A percentile compares a stretch with the other conserved stretches of the same genome.
Conservation (phyloP, 164 flowering plant genomes). For the Aristolochia californica region DNA sequence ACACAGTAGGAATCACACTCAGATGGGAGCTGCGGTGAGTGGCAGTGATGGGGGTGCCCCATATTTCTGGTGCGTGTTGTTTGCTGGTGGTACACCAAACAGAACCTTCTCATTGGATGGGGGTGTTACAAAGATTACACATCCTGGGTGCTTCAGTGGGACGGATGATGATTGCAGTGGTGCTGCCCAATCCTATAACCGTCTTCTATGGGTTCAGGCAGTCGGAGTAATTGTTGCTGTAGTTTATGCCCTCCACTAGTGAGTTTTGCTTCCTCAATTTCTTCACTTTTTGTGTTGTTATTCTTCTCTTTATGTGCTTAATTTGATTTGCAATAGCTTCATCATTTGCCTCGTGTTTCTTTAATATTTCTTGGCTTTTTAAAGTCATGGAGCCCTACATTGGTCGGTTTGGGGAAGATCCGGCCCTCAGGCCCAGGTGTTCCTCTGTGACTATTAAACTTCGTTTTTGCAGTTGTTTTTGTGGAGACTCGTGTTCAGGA, state of each 20-base stretch:
- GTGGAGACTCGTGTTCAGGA: too few relatives aligned
- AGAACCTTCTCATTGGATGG: constrained; percentile 51
- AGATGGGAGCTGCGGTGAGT: constrained; percentile 82
- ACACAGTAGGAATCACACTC: constrained; percentile 61
- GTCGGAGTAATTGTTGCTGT: constrained; percentile 23
- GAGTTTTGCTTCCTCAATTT: constrained; percentile 4
- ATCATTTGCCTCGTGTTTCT: too few relatives aligned
- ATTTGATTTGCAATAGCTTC: too few relatives aligned
- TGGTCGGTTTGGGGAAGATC: too few relatives aligned
- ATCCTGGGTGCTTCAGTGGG: constrained; percentile 89
- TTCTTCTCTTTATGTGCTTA: too few relatives aligned
- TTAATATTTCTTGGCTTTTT: too few relatives aligned
- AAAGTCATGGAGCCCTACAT: too few relatives aligned
- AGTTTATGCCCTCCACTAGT: constrained; percentile 25
- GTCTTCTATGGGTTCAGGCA: constrained; percentile 14
- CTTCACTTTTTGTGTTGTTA: too few relatives aligned
- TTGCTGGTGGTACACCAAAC: constrained; percentile 56
- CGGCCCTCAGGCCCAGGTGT: too few relatives aligned
- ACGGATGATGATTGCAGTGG: constrained; percentile 62
- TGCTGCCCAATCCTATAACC: constrained; percentile 14
- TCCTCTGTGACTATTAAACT: too few relatives aligned
- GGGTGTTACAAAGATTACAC: constrained; percentile 39
- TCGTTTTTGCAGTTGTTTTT: too few relatives aligned
- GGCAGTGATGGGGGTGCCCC: constrained; percentile 79
- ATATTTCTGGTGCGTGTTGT: constrained; percentile 89